These are phyloP conservation scores for Phytophthora pseudosyringae DNA, from an alignment of 352 stramenopile species.

Conservation along the genomic window DNA sequence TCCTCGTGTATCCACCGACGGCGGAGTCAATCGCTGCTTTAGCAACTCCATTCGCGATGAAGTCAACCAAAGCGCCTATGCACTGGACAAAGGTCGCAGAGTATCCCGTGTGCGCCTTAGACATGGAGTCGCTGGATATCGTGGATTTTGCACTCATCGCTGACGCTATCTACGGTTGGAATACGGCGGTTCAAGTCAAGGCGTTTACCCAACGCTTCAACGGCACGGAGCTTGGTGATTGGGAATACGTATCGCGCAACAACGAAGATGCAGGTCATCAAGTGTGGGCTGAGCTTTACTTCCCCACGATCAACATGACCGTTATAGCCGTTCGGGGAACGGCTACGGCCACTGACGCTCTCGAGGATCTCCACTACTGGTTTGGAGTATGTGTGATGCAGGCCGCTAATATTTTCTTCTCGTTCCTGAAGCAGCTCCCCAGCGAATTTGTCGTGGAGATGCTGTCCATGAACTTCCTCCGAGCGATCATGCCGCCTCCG, in stretches of 20 bases:
- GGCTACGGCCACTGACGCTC: constrained; percentile 80
- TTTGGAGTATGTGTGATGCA: constrained; percentile 91
- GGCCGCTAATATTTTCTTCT: constrained; percentile 83
- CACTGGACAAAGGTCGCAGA: constrained; percentile 62
- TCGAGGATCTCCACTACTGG: constrained; percentile 90
- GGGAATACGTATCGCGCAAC: constrained; percentile 77
- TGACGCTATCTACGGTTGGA: constrained; percentile 82
- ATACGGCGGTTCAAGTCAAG: constrained; percentile 74
- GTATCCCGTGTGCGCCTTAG: constrained; percentile 83
- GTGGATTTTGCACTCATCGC: constrained; percentile 89
- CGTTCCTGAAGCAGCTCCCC: constrained; percentile 87
- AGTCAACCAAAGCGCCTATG: constrained; percentile 5
- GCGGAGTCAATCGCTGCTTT: constrained; percentile 21
- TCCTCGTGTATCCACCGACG: constrained; percentile 74
- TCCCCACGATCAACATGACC: constrained; percentile 85
- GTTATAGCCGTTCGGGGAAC: constrained; percentile 85
- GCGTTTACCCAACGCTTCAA: constrained; percentile 86
- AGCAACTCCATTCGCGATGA: constrained; percentile 24
- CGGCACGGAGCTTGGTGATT: constrained; percentile 76
- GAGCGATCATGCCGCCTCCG: constrained; percentile 72
- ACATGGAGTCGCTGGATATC: constrained; percentile 67
- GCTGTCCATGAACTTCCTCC: constrained; percentile 81
- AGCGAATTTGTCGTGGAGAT: constrained; percentile 81
- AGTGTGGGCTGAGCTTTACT: constrained; percentile 88
- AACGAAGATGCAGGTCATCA: constrained; percentile 71